Evolutionary conservation across 116 monocot genomes (phyloP).

Genomic region (Phalaenopsis hybrid): DNA sequence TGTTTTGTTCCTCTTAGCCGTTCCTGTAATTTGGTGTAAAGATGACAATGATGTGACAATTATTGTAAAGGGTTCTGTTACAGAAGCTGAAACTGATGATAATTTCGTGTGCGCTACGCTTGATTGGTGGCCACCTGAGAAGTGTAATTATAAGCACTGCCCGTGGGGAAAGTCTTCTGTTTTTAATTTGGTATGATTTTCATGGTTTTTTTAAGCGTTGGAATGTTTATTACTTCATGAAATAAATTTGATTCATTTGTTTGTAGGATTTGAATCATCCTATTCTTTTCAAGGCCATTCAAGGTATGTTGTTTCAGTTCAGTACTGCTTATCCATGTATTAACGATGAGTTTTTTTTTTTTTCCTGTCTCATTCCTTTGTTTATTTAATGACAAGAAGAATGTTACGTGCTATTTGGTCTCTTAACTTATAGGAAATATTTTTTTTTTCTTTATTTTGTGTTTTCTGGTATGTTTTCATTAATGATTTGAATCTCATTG

Average conservation of each 20-base stretch:
- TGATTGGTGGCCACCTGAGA: conserved; percentile 96
- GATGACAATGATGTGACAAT: conserved; percentile 26
- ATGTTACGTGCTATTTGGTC: too few relatives aligned
- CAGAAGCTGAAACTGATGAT: conserved; percentile 52
- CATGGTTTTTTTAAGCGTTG: not conserved
- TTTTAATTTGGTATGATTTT: conserved; percentile 61
- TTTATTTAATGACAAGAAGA: too few relatives aligned
- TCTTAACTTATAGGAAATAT: too few relatives aligned
- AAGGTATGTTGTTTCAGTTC: conserved; percentile 26
- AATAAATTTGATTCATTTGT: not conserved
- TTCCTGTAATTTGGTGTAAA: conserved; percentile 10
- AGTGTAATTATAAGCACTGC: conserved; percentile 81
- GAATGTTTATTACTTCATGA: not conserved
- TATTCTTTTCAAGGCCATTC: conserved; percentile 45
- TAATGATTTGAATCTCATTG: not conserved
- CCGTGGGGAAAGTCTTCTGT: conserved; percentile 77
- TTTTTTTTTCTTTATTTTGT: too few relatives aligned
- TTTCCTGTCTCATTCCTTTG: too few relatives aligned
- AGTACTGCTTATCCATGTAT: not conserved
- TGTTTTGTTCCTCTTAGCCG: conserved; percentile 1
- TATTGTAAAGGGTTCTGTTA: conserved; percentile 41
- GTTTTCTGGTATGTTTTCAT: too few relatives aligned
- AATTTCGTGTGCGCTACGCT: conserved; percentile 80
- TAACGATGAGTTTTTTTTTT: too few relatives aligned
- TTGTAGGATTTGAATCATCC: conserved; percentile 51